A percentile compares a stretch with the other conserved stretches of the same genome.
phyloP scores from a whole-genome alignment of 2,329 filamentous ascomycete genomes.

The Rugonectria rugulosa region DNA sequence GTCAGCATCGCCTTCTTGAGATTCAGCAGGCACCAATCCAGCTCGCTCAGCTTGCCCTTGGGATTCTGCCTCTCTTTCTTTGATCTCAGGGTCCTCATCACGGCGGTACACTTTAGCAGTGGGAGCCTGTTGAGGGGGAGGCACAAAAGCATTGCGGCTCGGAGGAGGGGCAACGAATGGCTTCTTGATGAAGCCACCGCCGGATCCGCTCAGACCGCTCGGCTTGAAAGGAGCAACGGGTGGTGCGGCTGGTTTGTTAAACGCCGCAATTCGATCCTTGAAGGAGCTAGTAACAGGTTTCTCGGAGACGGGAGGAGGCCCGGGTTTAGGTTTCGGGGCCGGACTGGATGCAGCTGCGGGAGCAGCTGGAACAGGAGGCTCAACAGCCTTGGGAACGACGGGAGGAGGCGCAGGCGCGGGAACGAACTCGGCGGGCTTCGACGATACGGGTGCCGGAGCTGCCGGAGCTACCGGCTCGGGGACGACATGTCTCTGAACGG shows the following conservation, averaged over 20 bases:
- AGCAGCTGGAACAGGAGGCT: slow-evolving; percentile 40
- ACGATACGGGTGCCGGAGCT: slow-evolving; percentile 34
- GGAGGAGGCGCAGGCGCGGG: slow-evolving; percentile 38
- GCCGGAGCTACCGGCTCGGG: slow-evolving; percentile 45
- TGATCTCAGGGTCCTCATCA: slow-evolving; percentile 83
- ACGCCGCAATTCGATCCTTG: slow-evolving; percentile 94
- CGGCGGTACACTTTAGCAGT: slow-evolving; percentile 81
- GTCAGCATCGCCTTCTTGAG: slow-evolving; percentile 69
- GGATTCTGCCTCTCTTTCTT: slow-evolving; percentile 70
- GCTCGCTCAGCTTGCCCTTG: slow-evolving; percentile 72
- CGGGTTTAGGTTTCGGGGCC: slow-evolving; percentile 52
- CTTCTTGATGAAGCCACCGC: slow-evolving; percentile 87
- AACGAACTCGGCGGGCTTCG: slow-evolving; percentile 48
- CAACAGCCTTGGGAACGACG: slow-evolving; percentile 44
- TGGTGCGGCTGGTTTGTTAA: slow-evolving; percentile 88
- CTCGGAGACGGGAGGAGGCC: slow-evolving; percentile 72
- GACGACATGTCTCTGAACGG: slow-evolving; percentile 42
- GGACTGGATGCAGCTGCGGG: slow-evolving; percentile 42
- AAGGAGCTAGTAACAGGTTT: slow-evolving; percentile 83
- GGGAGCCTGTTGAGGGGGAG: slow-evolving; percentile 74
- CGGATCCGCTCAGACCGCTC: slow-evolving; percentile 61
- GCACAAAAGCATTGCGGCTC: slow-evolving; percentile 89
- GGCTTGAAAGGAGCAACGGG: slow-evolving; percentile 93
- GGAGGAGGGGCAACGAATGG: slow-evolving; percentile 95
- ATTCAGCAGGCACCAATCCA: slow-evolving; percentile 60